Evolutionary conservation across 257 asterid genomes (phyloP).

Genomic region (Datura wrightii): DNA sequence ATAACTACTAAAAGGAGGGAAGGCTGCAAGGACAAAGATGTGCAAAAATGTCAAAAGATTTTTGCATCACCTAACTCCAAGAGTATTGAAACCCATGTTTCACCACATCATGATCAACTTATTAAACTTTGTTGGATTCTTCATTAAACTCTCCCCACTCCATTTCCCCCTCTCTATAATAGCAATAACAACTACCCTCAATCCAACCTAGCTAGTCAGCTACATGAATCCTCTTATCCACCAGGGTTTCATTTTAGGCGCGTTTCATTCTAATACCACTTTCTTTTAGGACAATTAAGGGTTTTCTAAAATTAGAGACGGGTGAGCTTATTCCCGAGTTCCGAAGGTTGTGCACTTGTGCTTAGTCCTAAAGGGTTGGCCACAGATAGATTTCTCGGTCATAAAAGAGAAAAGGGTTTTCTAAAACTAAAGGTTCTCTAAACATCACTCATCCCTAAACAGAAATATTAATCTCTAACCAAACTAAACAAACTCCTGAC

Average conservation of each 20-base stretch:
- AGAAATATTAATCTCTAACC: background rate
- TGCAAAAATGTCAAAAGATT: constrained; percentile 2
- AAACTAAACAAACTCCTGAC: constrained; percentile 14
- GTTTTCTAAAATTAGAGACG: background rate
- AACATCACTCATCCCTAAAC: background rate
- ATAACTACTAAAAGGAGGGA: background rate
- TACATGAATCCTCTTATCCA: background rate
- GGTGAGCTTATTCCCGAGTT: background rate
- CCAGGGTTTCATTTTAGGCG: background rate
- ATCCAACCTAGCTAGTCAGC: constrained; percentile 7
- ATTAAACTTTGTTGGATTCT: background rate
- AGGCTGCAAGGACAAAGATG: constrained; percentile 7
- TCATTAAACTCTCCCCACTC: background rate
- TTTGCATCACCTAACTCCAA: background rate
- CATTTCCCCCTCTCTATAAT: background rate
- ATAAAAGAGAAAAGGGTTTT: background rate
- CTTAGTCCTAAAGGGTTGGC: background rate
- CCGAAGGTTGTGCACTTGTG: background rate
- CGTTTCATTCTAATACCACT: constrained; percentile 14
- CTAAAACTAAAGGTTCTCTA: background rate
- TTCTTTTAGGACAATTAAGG: background rate
- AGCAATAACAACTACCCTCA: background rate
- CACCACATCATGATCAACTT: constrained; percentile 14
- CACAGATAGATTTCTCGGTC: background rate
- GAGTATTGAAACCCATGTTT: background rate